Conservation (phyloP, 192 early-diverging fungal species). For the Jimgerdemannia flammicorona region DNA sequence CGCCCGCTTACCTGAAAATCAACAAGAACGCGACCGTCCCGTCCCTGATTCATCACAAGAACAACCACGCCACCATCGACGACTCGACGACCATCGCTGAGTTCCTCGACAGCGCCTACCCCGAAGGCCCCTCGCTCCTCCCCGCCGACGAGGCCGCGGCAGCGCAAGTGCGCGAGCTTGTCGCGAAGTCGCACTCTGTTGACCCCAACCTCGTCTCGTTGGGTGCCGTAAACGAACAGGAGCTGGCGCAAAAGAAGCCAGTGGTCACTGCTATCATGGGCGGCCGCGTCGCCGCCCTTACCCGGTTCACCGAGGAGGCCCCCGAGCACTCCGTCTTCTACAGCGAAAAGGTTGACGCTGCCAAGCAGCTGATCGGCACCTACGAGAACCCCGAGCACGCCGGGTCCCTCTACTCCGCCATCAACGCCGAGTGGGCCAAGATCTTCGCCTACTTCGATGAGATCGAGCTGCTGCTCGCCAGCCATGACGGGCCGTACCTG, state of each 20-base stretch:
- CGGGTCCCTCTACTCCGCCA: conserved; percentile 4
- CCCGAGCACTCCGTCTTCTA: conserved; percentile 12
- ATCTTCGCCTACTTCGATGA: conserved; percentile 8
- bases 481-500: conserved; percentile 1
- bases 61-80: background rate
- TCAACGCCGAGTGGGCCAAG: conserved; percentile 5
- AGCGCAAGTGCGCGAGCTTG: background rate
- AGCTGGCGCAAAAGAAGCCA: conserved; percentile 10
- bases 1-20: conserved; percentile 11
- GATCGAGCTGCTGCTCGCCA: conserved; percentile 4
- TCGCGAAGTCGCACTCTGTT: conserved; percentile 2
- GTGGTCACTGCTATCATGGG: conserved; percentile 6
- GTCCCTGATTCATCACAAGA: conserved; percentile 3
- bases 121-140: background rate
- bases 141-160: conserved; percentile 2
- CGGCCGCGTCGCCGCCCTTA: conserved; percentile 13
- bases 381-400: conserved; percentile 3
- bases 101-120: conserved; percentile 4
- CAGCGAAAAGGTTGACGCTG: conserved; percentile 4
- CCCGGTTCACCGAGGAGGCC: conserved; percentile 3
- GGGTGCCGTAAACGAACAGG: conserved; percentile 1
- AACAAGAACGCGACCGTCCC: conserved; percentile 13
- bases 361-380: conserved; percentile 1
- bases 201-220: conserved; percentile 13
- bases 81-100: conserved; percentile 9